phyloP scores from a whole-genome alignment of 345 rosid species.

The Brassica cretica region DNA sequence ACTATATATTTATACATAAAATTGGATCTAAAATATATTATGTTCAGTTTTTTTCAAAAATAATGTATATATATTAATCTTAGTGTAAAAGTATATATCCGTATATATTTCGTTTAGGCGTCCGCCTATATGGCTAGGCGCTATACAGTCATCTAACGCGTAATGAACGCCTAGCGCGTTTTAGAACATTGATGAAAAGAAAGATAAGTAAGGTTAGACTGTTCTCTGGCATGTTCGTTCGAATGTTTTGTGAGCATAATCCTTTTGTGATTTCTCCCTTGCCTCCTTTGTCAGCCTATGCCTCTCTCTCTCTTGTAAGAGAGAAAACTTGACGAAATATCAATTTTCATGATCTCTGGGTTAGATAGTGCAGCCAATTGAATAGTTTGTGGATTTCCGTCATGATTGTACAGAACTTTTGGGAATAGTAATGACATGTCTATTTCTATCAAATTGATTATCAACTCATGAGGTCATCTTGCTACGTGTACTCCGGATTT shows the following conservation, averaged over 20 bases:
- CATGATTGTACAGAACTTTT: too few species aligned
- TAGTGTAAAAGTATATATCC: too few species aligned
- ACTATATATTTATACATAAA: too few species aligned
- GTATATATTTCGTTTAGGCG: too few species aligned
- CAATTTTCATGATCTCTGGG: not conserved
- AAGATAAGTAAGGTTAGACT: not conserved
- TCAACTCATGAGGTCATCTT: not conserved
- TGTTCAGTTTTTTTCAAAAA: too few species aligned
- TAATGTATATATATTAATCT: too few species aligned
- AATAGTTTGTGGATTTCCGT: not conserved
- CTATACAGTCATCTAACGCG: too few species aligned
- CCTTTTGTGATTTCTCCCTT: not conserved
- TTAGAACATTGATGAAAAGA: too few species aligned
- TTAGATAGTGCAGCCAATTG: not conserved
- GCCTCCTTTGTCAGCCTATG: not conserved
- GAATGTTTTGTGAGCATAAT: not conserved
- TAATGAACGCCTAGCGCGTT: too few species aligned
- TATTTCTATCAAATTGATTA: not conserved
- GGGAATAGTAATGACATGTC: not conserved
- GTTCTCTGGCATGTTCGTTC: not conserved
- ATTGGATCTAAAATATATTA: too few species aligned
- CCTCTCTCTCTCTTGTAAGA: not conserved
- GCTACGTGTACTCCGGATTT: not conserved
- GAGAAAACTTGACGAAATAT: not conserved
- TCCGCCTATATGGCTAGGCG: too few species aligned